These are phyloP conservation scores for Serendipita sp. DNA, from an alignment of 768 basidiomycete genomes.

Conservation along the genomic window DNA sequence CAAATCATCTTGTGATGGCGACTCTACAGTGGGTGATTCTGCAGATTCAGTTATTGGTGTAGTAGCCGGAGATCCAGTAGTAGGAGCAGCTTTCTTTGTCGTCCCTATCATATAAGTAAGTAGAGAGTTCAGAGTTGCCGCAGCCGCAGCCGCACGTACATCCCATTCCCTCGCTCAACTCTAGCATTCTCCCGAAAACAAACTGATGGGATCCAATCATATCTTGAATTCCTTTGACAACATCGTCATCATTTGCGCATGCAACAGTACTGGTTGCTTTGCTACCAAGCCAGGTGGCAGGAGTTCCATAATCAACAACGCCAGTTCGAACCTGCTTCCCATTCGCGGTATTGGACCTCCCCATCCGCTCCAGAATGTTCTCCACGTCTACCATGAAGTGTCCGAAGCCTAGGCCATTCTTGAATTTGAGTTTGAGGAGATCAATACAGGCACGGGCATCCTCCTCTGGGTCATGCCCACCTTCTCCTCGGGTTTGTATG, in stretches of 20 bases:
- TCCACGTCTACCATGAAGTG: conserved; percentile 76
- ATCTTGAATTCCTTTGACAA: conserved; percentile 46
- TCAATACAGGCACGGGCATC: conserved; percentile 84
- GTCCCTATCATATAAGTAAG: conserved; percentile 21
- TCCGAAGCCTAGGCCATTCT: conserved; percentile 63
- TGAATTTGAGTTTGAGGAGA: conserved; percentile 65
- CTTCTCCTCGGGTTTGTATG: conserved; percentile 72
- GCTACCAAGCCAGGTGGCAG: conserved; percentile 64
- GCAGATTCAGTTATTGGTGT: conserved; percentile 23
- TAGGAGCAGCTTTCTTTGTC: conserved; percentile 27
- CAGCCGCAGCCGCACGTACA: conserved; percentile 36
- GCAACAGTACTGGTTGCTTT: conserved; percentile 65
- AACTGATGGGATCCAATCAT: conserved; percentile 56
- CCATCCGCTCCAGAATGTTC: conserved; percentile 76
- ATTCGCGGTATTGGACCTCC: conserved; percentile 29
- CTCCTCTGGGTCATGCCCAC: conserved; percentile 88
- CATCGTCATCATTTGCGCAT: conserved; percentile 64
- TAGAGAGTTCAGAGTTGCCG: background rate
- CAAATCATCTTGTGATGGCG: conserved; percentile 13
- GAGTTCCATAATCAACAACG: conserved; percentile 77
- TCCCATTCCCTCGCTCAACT: conserved; percentile 60
- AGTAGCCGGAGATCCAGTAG: conserved; percentile 12
- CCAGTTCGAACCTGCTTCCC: conserved; percentile 36
- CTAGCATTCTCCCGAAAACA: conserved; percentile 70
- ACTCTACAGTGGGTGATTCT: conserved; percentile 1